Base-by-base conservation (phyloP, 2,329 filamentous ascomycete genomes). In the Claviceps capensis region DNA sequence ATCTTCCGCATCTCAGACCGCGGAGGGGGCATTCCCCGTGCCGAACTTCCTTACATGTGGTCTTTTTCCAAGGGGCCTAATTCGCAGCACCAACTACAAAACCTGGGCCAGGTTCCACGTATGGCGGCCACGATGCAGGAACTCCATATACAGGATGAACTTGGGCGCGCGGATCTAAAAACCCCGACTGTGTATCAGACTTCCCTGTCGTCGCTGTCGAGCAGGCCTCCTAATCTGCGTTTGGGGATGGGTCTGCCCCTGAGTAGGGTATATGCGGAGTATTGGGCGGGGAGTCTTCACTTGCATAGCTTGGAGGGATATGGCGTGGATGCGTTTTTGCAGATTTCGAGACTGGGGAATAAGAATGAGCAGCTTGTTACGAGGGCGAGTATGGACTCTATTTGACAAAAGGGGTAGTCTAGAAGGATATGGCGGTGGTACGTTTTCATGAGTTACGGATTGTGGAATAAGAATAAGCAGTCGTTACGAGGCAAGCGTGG, bases 1-100 rank as follows among this genome's bases (percentile, higher is more conserved):
- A 96, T 96, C 57, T 90, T 98, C 67, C 82, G 93, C 43, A 88
- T 98, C 44, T 97, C 90, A 0, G 94, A 98, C 64, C 89, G 89
- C 65, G 93, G 91, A 48, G 93, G 94, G 55, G 93, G 94, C 38
- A 88, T 98, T 51, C 84, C 89, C 1, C 81, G 83, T 48, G 87
- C 93, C 44, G 81, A 91, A 53, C 72, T 96, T 22, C 90, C 91
- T 0, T 86, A 94, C 64, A 76, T 98, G 5, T 98, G 94, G 93
- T 95, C 89, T 26, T 98, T 98, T 66, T 89, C 83, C 68, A 97
- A 97, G 69, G 91, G 91, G 0, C 88, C 90, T 2, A 81, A 88
- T 38, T 86, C 82, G 53, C 76, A 84, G 58, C 78, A 81, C 54
- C 81, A 88, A 4, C 76, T 97, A n/a, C 75, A 87, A 60, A 97